These are phyloP conservation scores for Cyphellophora attinorum DNA, from an alignment of 2,329 filamentous ascomycete genomes.

Conservation along the genomic window DNA sequence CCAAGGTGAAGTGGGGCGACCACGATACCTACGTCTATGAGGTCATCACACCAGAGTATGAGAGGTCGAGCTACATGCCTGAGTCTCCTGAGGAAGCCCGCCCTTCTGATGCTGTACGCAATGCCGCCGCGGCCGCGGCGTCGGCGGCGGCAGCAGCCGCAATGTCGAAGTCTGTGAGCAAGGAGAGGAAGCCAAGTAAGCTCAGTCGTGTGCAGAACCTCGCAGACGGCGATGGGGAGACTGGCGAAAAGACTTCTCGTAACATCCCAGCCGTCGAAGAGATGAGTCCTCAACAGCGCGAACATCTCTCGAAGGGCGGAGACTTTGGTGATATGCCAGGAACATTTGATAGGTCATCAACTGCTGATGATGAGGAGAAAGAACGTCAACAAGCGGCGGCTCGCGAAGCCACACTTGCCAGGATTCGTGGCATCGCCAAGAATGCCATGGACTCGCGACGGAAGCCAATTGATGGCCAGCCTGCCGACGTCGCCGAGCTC, in stretches of 20 bases:
- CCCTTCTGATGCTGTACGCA: background rate
- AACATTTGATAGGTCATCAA: constrained; percentile 40
- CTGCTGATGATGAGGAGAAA: no score
- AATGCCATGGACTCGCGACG: no score
- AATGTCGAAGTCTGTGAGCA: background rate
- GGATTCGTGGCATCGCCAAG: no score
- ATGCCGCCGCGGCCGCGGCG: constrained; percentile 50
- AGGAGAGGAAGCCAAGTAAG: background rate
- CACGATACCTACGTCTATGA: constrained; percentile 57
- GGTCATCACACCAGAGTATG: constrained; percentile 46
- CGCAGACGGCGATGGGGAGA: constrained; percentile 10
- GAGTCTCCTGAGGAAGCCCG: constrained; percentile 43
- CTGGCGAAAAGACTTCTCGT: background rate
- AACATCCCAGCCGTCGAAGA: background rate
- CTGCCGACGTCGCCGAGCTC: background rate
- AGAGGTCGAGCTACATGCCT: constrained; percentile 22
- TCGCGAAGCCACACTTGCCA: no score
- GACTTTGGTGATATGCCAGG: constrained; percentile 38
- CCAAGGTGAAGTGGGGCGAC: constrained; percentile 57
- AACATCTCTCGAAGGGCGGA: constrained; percentile 61
- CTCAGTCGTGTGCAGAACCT: constrained; percentile 12
- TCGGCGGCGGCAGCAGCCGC: constrained; percentile 60
- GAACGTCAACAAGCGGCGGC: no score
- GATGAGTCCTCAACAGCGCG: constrained; percentile 35
- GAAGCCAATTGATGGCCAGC: no score